Conservation (phyloP, 2,329 filamentous ascomycete species). For the Scopulariopsis brevicaulis region DNA sequence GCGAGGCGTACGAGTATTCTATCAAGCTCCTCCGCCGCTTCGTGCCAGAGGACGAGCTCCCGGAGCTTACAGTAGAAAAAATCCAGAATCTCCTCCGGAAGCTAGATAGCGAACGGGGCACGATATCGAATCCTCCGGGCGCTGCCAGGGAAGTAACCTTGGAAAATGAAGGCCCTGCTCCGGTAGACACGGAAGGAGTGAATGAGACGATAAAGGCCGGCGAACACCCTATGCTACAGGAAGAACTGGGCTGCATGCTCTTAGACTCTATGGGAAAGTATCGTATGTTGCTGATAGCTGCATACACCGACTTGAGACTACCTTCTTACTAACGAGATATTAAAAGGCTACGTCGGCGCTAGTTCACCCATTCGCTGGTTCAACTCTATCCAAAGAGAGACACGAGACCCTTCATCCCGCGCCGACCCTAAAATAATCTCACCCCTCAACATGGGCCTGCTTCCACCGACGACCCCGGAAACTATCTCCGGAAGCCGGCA, state of each 20-base stretch:
- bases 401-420: not conserved
- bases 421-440: conserved; percentile 3
- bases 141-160: too few relatives aligned
- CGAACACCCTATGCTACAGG: not conserved
- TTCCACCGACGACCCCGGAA: conserved; percentile 2
- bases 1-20: conserved; percentile 1
- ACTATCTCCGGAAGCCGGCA: not conserved
- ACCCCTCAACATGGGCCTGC: not conserved
- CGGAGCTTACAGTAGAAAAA: conserved; percentile 2
- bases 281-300: not conserved
- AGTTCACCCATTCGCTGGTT: conserved; percentile 2
- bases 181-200: not conserved
- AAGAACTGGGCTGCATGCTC: conserved; percentile 1
- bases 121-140: not conserved
- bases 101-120: not conserved
- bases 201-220: conserved; percentile 1
- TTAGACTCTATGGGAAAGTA: conserved; percentile 4
- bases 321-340: too few relatives aligned
- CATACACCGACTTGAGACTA: too few relatives aligned
- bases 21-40: conserved; percentile 4
- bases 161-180: not conserved
- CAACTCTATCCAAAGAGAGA: not conserved
- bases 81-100: conserved; percentile 1
- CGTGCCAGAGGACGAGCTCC: conserved; percentile 2
- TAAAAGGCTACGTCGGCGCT: conserved; percentile 2